Conservation (phyloP, 306 rosid species). For the Erythrophleum fordii region DNA sequence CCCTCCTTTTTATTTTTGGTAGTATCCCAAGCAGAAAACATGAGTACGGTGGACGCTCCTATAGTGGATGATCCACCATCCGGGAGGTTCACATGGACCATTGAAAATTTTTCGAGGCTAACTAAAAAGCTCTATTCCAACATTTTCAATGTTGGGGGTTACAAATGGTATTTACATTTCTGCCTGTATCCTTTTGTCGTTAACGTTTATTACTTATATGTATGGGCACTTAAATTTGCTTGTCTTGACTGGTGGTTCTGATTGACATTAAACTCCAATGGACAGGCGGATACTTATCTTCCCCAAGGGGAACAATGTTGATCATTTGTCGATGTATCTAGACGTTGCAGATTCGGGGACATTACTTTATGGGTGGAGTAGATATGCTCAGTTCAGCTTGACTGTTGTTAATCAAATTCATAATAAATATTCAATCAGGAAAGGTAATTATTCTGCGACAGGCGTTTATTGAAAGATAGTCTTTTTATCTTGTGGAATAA, state of each 20-base stretch:
- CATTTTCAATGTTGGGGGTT: conserved; percentile 59
- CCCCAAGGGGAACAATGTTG: conserved; percentile 77
- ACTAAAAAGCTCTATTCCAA: conserved; percentile 66
- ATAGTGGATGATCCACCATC: conserved; percentile 66
- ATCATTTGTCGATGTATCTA: conserved; percentile 77
- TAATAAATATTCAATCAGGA: conserved; percentile 63
- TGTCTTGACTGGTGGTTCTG: not conserved
- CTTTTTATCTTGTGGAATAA: no score
- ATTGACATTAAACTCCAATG: not conserved
- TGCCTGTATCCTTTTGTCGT: not conserved
- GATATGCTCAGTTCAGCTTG: conserved; percentile 72
- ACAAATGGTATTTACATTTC: conserved; percentile 54
- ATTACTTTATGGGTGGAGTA: conserved; percentile 82
- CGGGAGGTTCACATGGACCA: conserved; percentile 66
- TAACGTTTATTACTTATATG: not conserved
- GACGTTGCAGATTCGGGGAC: conserved; percentile 69
- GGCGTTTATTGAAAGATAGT: no score
- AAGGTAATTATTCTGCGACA: conserved; percentile 61
- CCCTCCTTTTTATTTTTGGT: no score
- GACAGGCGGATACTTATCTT: conserved; percentile 73
- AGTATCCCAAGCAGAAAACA: no score
- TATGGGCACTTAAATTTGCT: not conserved
- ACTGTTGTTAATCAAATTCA: conserved; percentile 71
- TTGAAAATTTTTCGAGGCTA: conserved; percentile 64
- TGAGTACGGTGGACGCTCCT: no score